These are phyloP conservation scores for Claviceps maximensis DNA, from an alignment of 2,329 filamentous ascomycete species.

Conservation along the genomic window DNA sequence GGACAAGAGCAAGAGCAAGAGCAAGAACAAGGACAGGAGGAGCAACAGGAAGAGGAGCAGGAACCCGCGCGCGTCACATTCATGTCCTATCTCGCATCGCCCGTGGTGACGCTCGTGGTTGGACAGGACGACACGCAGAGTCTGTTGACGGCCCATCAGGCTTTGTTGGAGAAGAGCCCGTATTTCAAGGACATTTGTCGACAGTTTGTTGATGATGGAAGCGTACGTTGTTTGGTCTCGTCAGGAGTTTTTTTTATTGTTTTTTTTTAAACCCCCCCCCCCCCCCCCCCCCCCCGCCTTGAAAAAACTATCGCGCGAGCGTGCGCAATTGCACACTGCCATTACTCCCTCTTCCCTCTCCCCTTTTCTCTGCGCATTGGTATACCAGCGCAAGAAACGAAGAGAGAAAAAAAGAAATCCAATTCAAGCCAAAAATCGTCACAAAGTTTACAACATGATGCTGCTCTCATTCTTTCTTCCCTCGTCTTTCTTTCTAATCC, in stretches of 20 bases:
- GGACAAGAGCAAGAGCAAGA: background rate
- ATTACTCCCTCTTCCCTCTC: no score
- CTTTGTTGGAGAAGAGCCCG: conserved; percentile 59
- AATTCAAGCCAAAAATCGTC: no score
- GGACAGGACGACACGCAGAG: conserved; percentile 45
- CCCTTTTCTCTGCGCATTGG: no score
- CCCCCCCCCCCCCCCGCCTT: no score
- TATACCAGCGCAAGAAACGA: no score
- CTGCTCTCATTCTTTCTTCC: background rate
- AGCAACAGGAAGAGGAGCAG: conserved; percentile 10
- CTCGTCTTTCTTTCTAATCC: background rate
- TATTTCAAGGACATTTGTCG: conserved; percentile 55
- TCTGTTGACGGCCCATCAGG: conserved; percentile 67
- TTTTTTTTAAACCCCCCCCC: no score
- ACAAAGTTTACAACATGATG: no score
- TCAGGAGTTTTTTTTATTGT: background rate
- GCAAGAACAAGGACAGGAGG: background rate
- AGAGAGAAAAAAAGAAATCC: no score
- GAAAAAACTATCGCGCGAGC: background rate
- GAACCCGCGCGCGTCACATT: conserved; percentile 31
- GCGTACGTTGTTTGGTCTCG: conserved; percentile 30
- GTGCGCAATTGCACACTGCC: background rate
- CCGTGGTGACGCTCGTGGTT: conserved; percentile 54
- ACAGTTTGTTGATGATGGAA: conserved; percentile 46
- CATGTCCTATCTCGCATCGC: conserved; percentile 51